These are phyloP conservation scores for Prototheca wickerhamii DNA, from an alignment of 163 green algal species.

Conservation along the genomic window DNA sequence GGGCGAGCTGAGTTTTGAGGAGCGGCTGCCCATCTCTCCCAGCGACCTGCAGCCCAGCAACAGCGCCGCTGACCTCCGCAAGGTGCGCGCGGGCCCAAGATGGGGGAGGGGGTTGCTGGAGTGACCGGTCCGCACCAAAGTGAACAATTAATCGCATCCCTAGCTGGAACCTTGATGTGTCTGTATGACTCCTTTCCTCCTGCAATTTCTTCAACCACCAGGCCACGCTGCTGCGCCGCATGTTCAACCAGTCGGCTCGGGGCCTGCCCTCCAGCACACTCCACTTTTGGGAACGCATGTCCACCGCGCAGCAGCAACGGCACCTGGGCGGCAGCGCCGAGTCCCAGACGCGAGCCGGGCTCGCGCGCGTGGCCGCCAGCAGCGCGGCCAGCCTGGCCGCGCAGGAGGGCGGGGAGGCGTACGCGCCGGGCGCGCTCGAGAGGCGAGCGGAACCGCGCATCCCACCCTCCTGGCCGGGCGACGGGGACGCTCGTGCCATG, in stretches of 20 bases:
- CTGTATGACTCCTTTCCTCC: background rate
- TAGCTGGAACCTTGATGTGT: background rate
- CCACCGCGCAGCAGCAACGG: background rate
- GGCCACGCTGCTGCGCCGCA: conserved; percentile 4
- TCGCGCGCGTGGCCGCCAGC: too few species aligned
- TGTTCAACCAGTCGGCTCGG: background rate
- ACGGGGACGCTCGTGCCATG: too few species aligned
- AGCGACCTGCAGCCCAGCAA: background rate
- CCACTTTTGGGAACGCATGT: background rate
- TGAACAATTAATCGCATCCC: too few species aligned
- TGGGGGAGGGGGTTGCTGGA: background rate
- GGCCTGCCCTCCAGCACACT: background rate
- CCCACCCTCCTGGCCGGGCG: too few species aligned
- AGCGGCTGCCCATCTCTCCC: conserved; percentile 8
- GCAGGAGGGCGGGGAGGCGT: too few species aligned
- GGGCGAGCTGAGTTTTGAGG: background rate
- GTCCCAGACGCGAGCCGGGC: too few species aligned
- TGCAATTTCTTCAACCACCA: background rate
- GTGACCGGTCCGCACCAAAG: too few species aligned
- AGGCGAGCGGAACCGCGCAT: too few species aligned
- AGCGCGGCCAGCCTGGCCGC: too few species aligned
- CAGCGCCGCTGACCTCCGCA: conserved; percentile 3
- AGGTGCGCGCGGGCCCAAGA: background rate
- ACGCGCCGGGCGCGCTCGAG: too few species aligned
- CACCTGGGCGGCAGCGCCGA: background rate